Evolutionary conservation across 1,284 basidiomycete genomes (phyloP).

Genomic region (Rhodotorula sp.): DNA sequence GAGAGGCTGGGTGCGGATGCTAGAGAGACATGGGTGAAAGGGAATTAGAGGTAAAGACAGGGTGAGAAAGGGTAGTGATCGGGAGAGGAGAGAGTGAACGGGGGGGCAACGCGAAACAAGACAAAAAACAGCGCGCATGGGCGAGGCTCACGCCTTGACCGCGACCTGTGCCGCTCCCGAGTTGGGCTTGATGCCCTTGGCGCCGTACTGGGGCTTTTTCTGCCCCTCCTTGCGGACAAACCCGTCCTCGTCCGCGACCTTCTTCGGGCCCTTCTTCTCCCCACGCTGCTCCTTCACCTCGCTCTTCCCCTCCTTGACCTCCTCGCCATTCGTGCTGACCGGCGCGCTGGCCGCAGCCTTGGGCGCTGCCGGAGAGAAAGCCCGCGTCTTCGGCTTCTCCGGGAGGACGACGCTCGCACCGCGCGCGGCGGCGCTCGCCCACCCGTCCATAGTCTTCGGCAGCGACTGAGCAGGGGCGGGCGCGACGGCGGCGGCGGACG

Average conservation of each 20-base stretch:
- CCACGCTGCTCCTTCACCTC: not conserved
- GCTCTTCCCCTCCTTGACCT: not conserved
- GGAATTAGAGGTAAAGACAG: not conserved
- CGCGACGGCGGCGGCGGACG: not conserved
- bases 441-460: constrained; percentile 11
- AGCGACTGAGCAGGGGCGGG: not conserved
- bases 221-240: constrained; percentile 18
- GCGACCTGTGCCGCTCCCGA: constrained; percentile 11
- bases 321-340: not conserved
- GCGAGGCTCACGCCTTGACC: constrained; percentile 13
- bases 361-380: constrained; percentile 10
- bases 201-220: constrained; percentile 7
- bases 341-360: too few species aligned
- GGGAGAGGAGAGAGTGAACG: not conserved
- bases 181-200: not conserved
- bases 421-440: constrained; percentile 41
- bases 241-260: constrained; percentile 20
- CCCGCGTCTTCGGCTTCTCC: constrained; percentile 10
- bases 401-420: constrained; percentile 12
- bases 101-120: not conserved
- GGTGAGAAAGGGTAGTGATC: not conserved
- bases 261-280: not conserved
- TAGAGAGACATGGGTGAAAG: not conserved
- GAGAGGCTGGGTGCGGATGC: not conserved
- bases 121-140: not conserved